Base-by-base conservation (phyloP, 345 rosid genomes). In the Balakata baccata region DNA sequence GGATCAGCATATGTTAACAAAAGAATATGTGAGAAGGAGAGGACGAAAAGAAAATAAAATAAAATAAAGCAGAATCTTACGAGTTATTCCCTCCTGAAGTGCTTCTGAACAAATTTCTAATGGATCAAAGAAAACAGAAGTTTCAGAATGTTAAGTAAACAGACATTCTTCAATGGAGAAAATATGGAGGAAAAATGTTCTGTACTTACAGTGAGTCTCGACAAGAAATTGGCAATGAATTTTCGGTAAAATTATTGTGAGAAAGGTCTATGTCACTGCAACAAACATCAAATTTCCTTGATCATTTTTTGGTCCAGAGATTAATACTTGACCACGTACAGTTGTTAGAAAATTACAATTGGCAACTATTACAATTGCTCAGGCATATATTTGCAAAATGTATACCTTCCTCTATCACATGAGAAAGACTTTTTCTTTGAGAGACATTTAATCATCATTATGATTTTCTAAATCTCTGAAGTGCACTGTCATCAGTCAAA, bases 181-280 rank as follows among this genome's bases (percentile, higher is more conserved):
- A 22, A 22, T 3, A 58, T 11, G 12, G 23, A 2, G 37, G 22
- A 22, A 22, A 41, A 16, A 64, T 8, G 49, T n/a, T 3, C 23
- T 72, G 72, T 57, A 39, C 75, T 62, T 72, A 72, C 75, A 63
- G 38, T n/a, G 68, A 63, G 6, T 14, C 62, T 51, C 52, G 69
- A 72, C 75, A 72, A 51, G 51, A 22, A 51, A 58, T 7, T 50
- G 68, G 75, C 69, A 64, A 0, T 3, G 69, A 39, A 41, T 39
- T 52, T 63, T 64, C 61, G 7, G 62, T 51, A 64, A 72, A 63
- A 23, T 18, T 72, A 62, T 72, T 72, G 75, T 16, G 41, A 49
- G 75, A 72, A 38, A 72, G 47, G 45, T 72, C 74, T 43, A 59
- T 71, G 62, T 71, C 75, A 63, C 75, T 72, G 75, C 75, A 63